Conservation (phyloP, 2,329 filamentous ascomycete species). For the Tolypocladium nubicola region DNA sequence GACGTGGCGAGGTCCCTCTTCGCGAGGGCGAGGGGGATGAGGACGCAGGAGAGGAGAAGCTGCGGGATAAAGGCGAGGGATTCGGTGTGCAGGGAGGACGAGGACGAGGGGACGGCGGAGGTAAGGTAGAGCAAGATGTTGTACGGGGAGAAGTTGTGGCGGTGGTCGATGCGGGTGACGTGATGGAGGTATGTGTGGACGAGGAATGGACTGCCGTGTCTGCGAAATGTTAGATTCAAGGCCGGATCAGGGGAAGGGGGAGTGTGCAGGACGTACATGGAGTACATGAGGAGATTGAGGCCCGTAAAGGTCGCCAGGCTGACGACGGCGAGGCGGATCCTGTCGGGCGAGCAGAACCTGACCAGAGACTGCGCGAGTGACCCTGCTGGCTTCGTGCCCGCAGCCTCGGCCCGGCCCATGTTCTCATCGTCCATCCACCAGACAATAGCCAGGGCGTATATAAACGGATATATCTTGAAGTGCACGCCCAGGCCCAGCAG, state of each 20-base stretch:
- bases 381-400: background rate
- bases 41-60: conserved; percentile 64
- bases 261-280: conserved; percentile 38
- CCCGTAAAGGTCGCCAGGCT: conserved; percentile 64
- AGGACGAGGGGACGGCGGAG: conserved; percentile 46
- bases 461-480: conserved; percentile 98
- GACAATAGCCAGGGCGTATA: conserved; percentile 74
- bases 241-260: background rate
- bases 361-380: conserved; percentile 14
- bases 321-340: conserved; percentile 47
- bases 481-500: conserved; percentile 80
- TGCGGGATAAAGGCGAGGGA: conserved; percentile 85
- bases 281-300: conserved; percentile 73
- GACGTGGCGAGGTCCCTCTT: conserved; percentile 72
- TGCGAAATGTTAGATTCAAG: conserved; percentile 18
- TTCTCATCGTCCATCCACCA: conserved; percentile 65
- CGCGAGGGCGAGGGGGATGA: conserved; percentile 66
- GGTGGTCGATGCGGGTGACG: conserved; percentile 83
- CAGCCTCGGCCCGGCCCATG: conserved; percentile 15
- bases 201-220: conserved; percentile 72
- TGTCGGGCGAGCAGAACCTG: conserved; percentile 39
- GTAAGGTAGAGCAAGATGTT: conserved; percentile 83
- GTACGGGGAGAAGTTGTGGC: conserved; percentile 97
- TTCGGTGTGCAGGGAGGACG: conserved; percentile 45
- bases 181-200: conserved; percentile 91